These are phyloP conservation scores for Cladophialophora yegresii DNA, from an alignment of 2,329 filamentous ascomycete genomes.

Conservation along the genomic window DNA sequence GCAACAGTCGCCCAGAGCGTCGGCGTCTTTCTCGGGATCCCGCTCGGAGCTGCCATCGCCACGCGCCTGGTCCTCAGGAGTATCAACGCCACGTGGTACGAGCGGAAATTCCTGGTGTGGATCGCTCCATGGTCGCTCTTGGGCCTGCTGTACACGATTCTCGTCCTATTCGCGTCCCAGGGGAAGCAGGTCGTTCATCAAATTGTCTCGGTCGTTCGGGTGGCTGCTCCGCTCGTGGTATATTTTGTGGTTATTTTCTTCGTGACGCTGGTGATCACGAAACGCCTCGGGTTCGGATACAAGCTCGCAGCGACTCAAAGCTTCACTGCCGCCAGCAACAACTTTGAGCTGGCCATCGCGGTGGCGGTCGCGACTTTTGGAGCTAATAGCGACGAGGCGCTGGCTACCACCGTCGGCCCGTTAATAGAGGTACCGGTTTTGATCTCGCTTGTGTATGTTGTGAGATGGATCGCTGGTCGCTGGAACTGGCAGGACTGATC, in stretches of 20 bases:
- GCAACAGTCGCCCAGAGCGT: slow-evolving; percentile 73
- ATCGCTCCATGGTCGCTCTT: slow-evolving; percentile 74
- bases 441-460: slow-evolving; percentile 72
- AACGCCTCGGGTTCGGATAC: slow-evolving; percentile 70
- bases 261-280: slow-evolving; percentile 62
- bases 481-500: slow-evolving; percentile 32
- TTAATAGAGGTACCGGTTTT: slow-evolving; percentile 84
- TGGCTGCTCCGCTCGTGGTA: slow-evolving; percentile 76
- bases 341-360: slow-evolving; percentile 47
- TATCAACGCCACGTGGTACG: slow-evolving; percentile 63
- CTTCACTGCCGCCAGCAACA: slow-evolving; percentile 50
- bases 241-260: slow-evolving; percentile 80
- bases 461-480: slow-evolving; percentile 52
- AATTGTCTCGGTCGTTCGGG: slow-evolving; percentile 77
- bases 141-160: slow-evolving; percentile 81
- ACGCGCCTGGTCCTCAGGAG: slow-evolving; percentile 67
- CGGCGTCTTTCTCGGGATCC: slow-evolving; percentile 81
- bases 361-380: slow-evolving; percentile 83
- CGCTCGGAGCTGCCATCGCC: slow-evolving; percentile 73
- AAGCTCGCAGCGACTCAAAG: slow-evolving; percentile 71
- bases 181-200: slow-evolving; percentile 75
- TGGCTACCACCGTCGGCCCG: slow-evolving; percentile 81
- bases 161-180: slow-evolving; percentile 82
- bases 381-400: slow-evolving; percentile 72
- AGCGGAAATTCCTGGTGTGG: slow-evolving; percentile 68